Base-by-base conservation (phyloP, 1,139 yeast species). In the Taphrina flavorubra region DNA sequence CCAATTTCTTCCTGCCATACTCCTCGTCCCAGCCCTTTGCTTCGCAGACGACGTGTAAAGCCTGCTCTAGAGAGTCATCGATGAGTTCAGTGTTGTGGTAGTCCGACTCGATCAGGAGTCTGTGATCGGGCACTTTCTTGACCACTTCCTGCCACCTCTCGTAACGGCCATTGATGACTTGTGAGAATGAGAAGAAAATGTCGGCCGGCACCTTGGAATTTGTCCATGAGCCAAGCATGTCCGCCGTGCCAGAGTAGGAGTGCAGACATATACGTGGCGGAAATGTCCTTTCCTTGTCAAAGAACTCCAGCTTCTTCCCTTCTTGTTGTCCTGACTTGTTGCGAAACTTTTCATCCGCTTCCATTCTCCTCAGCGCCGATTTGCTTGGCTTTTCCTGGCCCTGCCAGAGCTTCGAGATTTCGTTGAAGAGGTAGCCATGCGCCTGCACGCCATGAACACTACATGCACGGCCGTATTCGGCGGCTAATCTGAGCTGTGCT, bases 401-500 rank as follows among this genome's bases (percentile, higher is more conserved):
- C 7, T 66, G 60, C 42, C 77, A 65, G 64, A 73, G 79, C 39
- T 75, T 59, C 56, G 62, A 73, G 34, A 85, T 79, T 0, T 78
- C 74, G 11, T 87, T 88, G 69, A 79, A 85, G 34, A 89, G 75
- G 10, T 79, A 75, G 0, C 90, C 90, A 73, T 88, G 92, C 8
- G 89, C 86, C 73, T 87, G 89, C 1, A 94, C 99, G 72, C 92
- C 89, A 75, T 94, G 99, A 0, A 94, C 73, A 1, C 97, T 90
- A 0, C 89, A 85, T 0, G 90, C 86, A 25, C 84, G 76, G 0
- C 77, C 70, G 20, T 79, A 73, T 51, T 79, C 76, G 16, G 78
- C 76, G 0, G 97, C 96, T 13, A 90, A 70, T 1, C 76, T 74
- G 34, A 91, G 76, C 72, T 88, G 89, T 1, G 75, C 73, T 2